Conservation (phyloP, 176 grass and related monocot genomes). For the Bonia amplexicaulis region DNA sequence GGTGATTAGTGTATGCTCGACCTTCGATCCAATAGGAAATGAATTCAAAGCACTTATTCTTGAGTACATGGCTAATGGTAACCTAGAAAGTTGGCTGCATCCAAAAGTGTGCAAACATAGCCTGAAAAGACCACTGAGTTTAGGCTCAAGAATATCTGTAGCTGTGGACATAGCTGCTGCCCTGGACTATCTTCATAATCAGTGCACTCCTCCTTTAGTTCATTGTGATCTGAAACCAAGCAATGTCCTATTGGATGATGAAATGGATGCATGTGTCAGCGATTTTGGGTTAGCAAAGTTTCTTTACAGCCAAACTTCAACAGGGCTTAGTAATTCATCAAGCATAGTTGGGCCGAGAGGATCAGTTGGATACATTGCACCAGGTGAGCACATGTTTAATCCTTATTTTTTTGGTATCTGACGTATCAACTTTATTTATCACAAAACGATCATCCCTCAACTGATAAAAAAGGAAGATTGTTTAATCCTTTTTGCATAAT, state of each 20-base stretch:
- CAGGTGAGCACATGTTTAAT: not conserved
- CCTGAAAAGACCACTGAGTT: not conserved
- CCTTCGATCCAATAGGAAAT: not conserved
- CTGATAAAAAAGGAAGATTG: not conserved
- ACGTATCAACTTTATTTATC: not conserved
- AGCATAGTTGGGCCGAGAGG: not conserved
- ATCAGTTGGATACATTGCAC: constrained; percentile 15
- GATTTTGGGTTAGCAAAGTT: constrained; percentile 12
- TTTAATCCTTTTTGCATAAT: not conserved
- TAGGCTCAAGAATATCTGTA: not conserved
- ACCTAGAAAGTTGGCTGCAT: constrained; percentile 21
- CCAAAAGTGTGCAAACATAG: not conserved
- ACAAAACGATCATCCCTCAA: not conserved
- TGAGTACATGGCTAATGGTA: constrained; percentile 34
- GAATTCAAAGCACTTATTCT: constrained; percentile 48
- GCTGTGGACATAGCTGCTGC: constrained; percentile 11
- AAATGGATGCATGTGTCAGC: not conserved
- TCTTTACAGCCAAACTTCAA: not conserved
- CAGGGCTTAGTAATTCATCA: not conserved
- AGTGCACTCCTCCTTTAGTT: constrained; percentile 3
- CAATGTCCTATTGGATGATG: constrained; percentile 1
- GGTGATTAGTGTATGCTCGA: not conserved
- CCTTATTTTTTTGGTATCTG: no score
- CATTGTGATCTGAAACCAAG: constrained; percentile 22
- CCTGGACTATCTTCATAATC: constrained; percentile 30